These are phyloP conservation scores for Mortierella sp. DNA, from an alignment of 371 early-diverging fungal species.

Conservation along the genomic window DNA sequence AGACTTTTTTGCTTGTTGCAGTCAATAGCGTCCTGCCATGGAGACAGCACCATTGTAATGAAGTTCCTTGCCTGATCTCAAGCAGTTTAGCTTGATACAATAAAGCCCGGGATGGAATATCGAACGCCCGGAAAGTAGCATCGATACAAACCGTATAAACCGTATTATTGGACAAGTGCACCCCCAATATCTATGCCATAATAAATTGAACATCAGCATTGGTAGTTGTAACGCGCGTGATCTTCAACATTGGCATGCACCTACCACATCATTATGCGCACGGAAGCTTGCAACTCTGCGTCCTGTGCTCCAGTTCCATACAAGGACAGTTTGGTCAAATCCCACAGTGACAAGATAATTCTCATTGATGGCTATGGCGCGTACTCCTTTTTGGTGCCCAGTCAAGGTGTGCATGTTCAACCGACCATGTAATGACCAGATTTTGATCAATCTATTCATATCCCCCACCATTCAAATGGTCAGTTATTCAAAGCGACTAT, in stretches of 20 bases:
- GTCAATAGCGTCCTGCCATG: slow-evolving; percentile 31
- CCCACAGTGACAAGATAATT: slow-evolving; percentile 41
- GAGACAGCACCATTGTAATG: slow-evolving; percentile 42
- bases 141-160: slow-evolving; percentile 50
- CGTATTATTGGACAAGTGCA: slow-evolving; percentile 37
- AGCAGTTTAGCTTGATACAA: slow-evolving; percentile 47
- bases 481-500: neutral
- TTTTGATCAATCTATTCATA: slow-evolving; percentile 29
- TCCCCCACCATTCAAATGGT: neutral
- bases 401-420: slow-evolving; percentile 34
- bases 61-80: slow-evolving; percentile 29
- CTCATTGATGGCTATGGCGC: slow-evolving; percentile 45
- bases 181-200: slow-evolving; percentile 34
- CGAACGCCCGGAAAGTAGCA: slow-evolving; percentile 39
- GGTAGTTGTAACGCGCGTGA: neutral
- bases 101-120: slow-evolving; percentile 37
- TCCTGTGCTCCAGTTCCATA: slow-evolving; percentile 40
- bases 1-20: slow-evolving; percentile 46
- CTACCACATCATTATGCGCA: slow-evolving; percentile 48
- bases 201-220: neutral
- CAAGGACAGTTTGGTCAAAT: slow-evolving; percentile 43
- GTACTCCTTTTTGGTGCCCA: slow-evolving; percentile 50
- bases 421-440: slow-evolving; percentile 50
- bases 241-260: neutral
- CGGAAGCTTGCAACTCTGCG: slow-evolving; percentile 44